These are phyloP conservation scores for Pelargonium citronellum DNA, from an alignment of 441 rosid genomes.

Conservation along the genomic window DNA sequence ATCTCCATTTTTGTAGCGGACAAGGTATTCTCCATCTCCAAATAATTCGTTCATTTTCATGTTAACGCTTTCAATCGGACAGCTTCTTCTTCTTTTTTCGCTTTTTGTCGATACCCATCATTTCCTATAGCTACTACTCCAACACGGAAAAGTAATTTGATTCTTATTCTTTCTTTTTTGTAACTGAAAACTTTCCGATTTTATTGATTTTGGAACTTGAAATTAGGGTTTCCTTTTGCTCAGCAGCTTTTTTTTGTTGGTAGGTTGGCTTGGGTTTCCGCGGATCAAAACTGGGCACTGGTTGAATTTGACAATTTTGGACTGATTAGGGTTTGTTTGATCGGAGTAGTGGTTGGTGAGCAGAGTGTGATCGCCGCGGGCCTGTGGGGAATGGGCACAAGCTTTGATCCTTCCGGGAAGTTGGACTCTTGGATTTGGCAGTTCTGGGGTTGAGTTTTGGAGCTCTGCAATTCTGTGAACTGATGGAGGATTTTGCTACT, in stretches of 20 bases:
- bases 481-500: constrained; percentile 20
- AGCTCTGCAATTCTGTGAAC: constrained; percentile 24
- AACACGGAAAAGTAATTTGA: constrained; percentile 17
- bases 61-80: constrained; percentile 25
- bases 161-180: constrained; percentile 1
- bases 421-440: constrained; percentile 25
- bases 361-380: constrained; percentile 2
- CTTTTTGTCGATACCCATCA: constrained; percentile 30
- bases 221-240: constrained; percentile 21
- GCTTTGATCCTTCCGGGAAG: constrained; percentile 19
- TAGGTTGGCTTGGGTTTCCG: constrained; percentile 33
- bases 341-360: constrained; percentile 13
- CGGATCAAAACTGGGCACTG: constrained; percentile 29
- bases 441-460: constrained; percentile 16
- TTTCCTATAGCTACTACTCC: neutral
- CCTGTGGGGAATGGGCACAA: constrained; percentile 20
- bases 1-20: constrained; percentile 40
- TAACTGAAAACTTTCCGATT: neutral
- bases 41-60: neutral
- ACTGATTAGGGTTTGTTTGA: constrained; percentile 29
- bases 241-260: constrained; percentile 22
- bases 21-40: constrained; percentile 37
- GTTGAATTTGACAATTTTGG: constrained; percentile 25
- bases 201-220: neutral
- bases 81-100: constrained; percentile 14